Base-by-base conservation (phyloP, 495 filamentous ascomycete species). In the Lepidopterella palustris region DNA sequence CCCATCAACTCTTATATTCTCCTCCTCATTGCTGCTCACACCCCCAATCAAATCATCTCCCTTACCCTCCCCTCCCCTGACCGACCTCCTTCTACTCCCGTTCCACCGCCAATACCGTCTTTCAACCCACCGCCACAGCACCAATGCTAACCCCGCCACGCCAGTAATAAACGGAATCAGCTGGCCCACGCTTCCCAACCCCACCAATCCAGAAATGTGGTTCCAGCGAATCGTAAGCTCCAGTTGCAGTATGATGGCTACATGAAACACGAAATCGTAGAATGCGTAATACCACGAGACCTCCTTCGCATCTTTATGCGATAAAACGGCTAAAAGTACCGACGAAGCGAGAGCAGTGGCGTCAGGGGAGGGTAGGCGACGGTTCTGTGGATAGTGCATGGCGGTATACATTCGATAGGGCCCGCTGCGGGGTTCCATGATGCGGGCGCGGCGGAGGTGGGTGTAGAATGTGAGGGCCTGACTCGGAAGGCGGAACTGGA, bases 201-300 rank as follows among this genome's bases (percentile, higher is more conserved):
- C 53, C 18, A 53, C n/a, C 48, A 72, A 26, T 0, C 68, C 70
- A 28, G 29, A 40, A 10, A 70, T 52, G 5, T 54, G 3, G 25
- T 72, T 72, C 66, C 68, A 72, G 0, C 25, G 31, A 4, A 72
- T 62, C 35, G 70, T 63, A 20, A 70, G 27, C 49, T 70, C 70
- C 1, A 72, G 45, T 40, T 69, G 66, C 10, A 62, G 8, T n/a
- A 71, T 64, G 9, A 70, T 3, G n/a, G 66, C 6, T 0, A 59
- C 18, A 39, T 64, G 61, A 21, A 68, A 32, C 4, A 59, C 5
- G 1, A 55, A 8, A 45, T 64, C 39, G 4, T 55, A 21, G 6
- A 63, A 2, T 0, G 55, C 26, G 26, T 53, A 60, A 21, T 49
- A 55, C 58, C 45, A 52, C 56, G 45, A 51, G 10, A 15, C 28